Evolutionary conservation across 768 basidiomycete genomes (phyloP).

Genomic region (Boletus huronensis): DNA sequence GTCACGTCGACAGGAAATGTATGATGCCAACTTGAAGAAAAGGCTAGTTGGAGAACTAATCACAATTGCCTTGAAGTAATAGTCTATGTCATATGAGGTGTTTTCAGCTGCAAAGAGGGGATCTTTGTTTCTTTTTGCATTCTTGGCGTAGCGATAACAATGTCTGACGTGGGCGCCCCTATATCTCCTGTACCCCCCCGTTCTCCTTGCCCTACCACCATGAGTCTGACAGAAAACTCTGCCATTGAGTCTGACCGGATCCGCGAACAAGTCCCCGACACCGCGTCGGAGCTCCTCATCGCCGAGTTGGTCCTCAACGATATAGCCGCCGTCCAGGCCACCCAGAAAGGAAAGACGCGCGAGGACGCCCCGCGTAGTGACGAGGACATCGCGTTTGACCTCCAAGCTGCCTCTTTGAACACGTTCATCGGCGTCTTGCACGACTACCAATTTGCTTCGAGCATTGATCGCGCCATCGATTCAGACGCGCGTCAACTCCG

Average conservation of each 20-base stretch:
- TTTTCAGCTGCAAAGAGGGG: no score
- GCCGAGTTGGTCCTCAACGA: conserved; percentile 43
- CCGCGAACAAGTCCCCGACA: conserved; percentile 23
- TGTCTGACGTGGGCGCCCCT: no score
- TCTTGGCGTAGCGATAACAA: no score
- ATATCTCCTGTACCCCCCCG: background rate
- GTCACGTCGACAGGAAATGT: background rate
- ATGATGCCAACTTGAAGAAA: background rate
- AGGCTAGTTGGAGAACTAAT: background rate
- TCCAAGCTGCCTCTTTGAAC: conserved; percentile 38
- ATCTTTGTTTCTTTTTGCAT: no score
- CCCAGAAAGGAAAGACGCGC: conserved; percentile 38
- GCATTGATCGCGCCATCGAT: conserved; percentile 40
- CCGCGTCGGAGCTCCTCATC: conserved; percentile 38
- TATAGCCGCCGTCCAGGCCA: conserved; percentile 33
- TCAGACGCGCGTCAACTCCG: conserved; percentile 33
- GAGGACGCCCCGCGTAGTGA: conserved; percentile 35
- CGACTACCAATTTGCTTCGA: conserved; percentile 41
- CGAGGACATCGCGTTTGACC: conserved; percentile 42
- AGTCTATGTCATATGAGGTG: background rate
- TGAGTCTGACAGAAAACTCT: conserved; percentile 9
- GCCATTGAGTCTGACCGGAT: conserved; percentile 8
- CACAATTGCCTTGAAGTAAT: background rate
- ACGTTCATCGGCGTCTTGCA: conserved; percentile 29
- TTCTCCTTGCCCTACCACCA: background rate